Conservation (phyloP, 2,329 filamentous ascomycete genomes). For the Pseudocercospora pini-densiflorae region DNA sequence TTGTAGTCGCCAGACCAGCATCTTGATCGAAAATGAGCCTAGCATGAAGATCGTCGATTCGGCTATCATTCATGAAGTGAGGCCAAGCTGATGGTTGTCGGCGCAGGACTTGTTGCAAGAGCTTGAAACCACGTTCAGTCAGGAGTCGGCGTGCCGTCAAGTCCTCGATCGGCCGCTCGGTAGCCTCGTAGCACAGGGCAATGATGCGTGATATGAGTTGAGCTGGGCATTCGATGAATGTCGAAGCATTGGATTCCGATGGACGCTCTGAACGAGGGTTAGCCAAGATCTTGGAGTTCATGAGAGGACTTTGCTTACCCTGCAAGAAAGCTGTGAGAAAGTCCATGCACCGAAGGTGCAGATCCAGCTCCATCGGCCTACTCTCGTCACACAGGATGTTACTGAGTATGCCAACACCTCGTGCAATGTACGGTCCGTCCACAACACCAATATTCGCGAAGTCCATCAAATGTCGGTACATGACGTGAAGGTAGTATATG, state of each 20-base stretch:
- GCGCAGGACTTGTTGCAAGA: slow-evolving; percentile 24
- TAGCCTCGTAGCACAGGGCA: slow-evolving; percentile 24
- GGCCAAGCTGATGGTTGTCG: slow-evolving; percentile 38
- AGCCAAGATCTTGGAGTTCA: background rate
- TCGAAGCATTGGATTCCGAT: slow-evolving; percentile 23
- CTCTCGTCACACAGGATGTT: slow-evolving; percentile 30
- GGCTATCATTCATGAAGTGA: slow-evolving; percentile 23
- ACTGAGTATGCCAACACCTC: slow-evolving; percentile 33
- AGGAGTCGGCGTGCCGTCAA: slow-evolving; percentile 6
- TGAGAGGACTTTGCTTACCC: background rate
- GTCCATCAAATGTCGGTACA: slow-evolving; percentile 63
- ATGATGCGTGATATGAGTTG: slow-evolving; percentile 29
- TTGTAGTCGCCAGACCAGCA: slow-evolving; percentile 16
- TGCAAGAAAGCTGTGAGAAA: slow-evolving; percentile 34
- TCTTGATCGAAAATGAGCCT: slow-evolving; percentile 32
- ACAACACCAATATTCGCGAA: slow-evolving; percentile 35
- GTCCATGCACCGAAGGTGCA: slow-evolving; percentile 24
- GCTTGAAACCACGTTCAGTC: slow-evolving; percentile 10
- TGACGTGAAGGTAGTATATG: slow-evolving; percentile 71
- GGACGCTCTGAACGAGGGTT: background rate
- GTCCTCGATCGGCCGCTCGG: slow-evolving; percentile 2
- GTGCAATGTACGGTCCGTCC: slow-evolving; percentile 35
- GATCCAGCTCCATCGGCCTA: slow-evolving; percentile 12
- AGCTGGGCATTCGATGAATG: slow-evolving; percentile 31
- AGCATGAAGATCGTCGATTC: slow-evolving; percentile 44